phyloP scores from a whole-genome alignment of 2,329 filamentous ascomycete species.

The Ophiobolus disseminans region DNA sequence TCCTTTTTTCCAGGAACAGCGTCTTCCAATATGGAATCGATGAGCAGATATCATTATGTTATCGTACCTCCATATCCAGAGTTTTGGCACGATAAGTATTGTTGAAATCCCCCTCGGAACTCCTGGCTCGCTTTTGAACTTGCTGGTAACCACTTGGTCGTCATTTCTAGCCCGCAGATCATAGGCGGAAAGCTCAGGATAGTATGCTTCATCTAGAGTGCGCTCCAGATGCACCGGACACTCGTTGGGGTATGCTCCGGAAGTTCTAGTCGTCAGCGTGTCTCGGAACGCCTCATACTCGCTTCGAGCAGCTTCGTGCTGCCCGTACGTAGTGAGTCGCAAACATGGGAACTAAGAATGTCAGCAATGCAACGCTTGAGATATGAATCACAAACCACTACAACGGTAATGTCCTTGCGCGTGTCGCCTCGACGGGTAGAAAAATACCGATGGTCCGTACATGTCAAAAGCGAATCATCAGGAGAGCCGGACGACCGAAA shows the following conservation, averaged over 20 bases:
- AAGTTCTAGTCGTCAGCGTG: background rate
- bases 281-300: background rate
- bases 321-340: background rate
- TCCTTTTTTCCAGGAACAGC: too few species aligned
- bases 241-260: background rate
- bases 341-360: background rate
- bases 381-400: background rate
- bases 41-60: too few species aligned
- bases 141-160: background rate
- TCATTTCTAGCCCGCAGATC: background rate
- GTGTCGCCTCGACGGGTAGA: too few species aligned
- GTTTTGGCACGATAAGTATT: background rate
- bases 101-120: too few species aligned
- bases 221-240: background rate
- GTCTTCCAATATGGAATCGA: too few species aligned
- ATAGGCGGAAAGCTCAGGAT: background rate
- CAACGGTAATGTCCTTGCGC: background rate
- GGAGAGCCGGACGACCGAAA: background rate
- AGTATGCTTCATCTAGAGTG: background rate
- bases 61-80: background rate
- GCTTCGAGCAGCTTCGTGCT: background rate
- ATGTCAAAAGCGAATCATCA: too few species aligned
- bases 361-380: background rate
- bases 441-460: too few species aligned
- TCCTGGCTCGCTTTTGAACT: background rate